phyloP scores from a whole-genome alignment of 164 flowering plant genomes.

The Vitis cinerea region DNA sequence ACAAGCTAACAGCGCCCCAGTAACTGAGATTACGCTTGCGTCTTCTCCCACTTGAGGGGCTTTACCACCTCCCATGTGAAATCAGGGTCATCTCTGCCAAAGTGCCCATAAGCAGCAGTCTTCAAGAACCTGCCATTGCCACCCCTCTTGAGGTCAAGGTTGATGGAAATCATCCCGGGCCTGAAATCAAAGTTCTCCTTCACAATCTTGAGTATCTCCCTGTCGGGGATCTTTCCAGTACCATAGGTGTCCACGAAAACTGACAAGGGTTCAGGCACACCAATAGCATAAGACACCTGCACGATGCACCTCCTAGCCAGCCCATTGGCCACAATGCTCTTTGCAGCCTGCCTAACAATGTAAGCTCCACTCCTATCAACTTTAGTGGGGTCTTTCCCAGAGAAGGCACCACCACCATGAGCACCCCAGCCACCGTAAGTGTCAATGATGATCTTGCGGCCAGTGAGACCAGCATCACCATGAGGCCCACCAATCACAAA shows the following conservation, averaged over 20 bases:
- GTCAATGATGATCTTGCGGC: slow-evolving; percentile 72
- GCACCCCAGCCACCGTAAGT: slow-evolving; percentile 79
- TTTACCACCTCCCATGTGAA: slow-evolving; percentile 67
- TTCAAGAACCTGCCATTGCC: slow-evolving; percentile 56
- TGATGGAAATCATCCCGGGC: slow-evolving; percentile 58
- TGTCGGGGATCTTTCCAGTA: slow-evolving; percentile 57
- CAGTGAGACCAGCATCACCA: slow-evolving; percentile 78
- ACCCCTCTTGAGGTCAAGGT: slow-evolving; percentile 53
- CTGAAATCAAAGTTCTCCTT: slow-evolving; percentile 60
- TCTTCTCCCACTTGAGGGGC: slow-evolving; percentile 56
- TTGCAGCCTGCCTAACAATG: slow-evolving; percentile 65
- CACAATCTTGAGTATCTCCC: slow-evolving; percentile 49
- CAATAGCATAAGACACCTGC: slow-evolving; percentile 68
- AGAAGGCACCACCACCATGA: slow-evolving; percentile 65
- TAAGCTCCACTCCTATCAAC: slow-evolving; percentile 66
- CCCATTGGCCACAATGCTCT: slow-evolving; percentile 54
- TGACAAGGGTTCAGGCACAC: slow-evolving; percentile 65
- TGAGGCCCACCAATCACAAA: slow-evolving; percentile 75
- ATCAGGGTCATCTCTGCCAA: slow-evolving; percentile 59
- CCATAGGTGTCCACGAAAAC: slow-evolving; percentile 51
- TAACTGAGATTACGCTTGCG: slow-evolving; percentile 18
- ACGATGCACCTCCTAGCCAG: slow-evolving; percentile 62
- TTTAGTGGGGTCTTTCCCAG: slow-evolving; percentile 64
- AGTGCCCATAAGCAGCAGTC: slow-evolving; percentile 67
- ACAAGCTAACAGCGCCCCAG: neutral